Evolutionary conservation across 805 yeast species (phyloP).

Genomic region (Kuraishia borneana): DNA sequence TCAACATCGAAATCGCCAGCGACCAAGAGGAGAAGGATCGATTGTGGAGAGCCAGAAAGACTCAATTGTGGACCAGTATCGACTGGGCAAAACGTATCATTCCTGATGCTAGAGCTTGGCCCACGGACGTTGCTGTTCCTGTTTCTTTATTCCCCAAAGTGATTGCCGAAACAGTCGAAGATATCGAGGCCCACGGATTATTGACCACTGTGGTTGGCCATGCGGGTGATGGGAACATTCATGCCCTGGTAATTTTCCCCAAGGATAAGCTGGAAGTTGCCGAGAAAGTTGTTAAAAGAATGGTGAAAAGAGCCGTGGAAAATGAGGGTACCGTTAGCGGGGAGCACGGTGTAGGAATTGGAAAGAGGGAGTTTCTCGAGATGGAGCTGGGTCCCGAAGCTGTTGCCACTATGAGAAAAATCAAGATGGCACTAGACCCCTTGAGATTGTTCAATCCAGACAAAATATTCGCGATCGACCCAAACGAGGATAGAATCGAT

Average conservation of each 20-base stretch:
- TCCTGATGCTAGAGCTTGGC: conserved; percentile 41
- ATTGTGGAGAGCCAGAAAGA: conserved; percentile 69
- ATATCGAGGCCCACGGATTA: conserved; percentile 40
- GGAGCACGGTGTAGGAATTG: conserved; percentile 80
- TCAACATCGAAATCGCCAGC: conserved; percentile 52
- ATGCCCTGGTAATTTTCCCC: conserved; percentile 50
- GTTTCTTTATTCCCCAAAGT: conserved; percentile 55
- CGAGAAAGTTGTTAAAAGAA: conserved; percentile 38
- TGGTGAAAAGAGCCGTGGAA: conserved; percentile 55
- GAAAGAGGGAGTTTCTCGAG: conserved; percentile 51
- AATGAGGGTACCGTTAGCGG: conserved; percentile 82
- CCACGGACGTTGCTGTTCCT: conserved; percentile 82
- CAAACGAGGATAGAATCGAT: conserved; percentile 12
- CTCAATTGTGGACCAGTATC: conserved; percentile 52
- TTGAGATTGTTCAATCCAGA: conserved; percentile 68
- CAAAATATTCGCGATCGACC: conserved; percentile 63
- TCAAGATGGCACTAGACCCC: conserved; percentile 69
- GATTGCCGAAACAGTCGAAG: conserved; percentile 49
- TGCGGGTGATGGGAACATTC: conserved; percentile 80
- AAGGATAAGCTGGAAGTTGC: conserved; percentile 36
- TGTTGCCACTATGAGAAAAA: conserved; percentile 58
- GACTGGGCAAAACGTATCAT: conserved; percentile 48
- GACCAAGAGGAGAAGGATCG: conserved; percentile 52
- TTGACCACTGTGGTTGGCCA: conserved; percentile 61
- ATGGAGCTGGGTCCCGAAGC: conserved; percentile 61